Conservation (phyloP, 305 asterid genomes). For the Fraxinus nigra region DNA sequence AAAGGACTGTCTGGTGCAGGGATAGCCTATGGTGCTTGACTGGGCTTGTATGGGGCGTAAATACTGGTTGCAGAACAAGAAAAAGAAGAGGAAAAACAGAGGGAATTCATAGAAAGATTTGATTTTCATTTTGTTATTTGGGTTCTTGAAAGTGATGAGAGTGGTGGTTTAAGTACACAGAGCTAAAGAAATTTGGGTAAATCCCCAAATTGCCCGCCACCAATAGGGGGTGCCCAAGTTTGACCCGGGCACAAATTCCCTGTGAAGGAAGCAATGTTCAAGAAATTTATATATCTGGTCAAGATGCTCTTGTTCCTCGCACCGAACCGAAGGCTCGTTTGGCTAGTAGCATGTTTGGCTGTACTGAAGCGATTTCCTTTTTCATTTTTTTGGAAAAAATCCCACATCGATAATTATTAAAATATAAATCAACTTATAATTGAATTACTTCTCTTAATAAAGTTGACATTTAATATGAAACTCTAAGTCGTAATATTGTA, state of each 20-base stretch:
- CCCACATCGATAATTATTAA: background rate
- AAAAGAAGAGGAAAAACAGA: constrained; percentile 14
- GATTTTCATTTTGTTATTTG: constrained; percentile 19
- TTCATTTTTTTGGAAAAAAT: background rate
- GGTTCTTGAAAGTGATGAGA: background rate
- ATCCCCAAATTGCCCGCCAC: no score
- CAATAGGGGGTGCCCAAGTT: no score
- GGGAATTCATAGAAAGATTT: constrained; percentile 6
- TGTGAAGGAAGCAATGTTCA: no score
- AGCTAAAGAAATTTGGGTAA: background rate
- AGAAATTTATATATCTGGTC: background rate
- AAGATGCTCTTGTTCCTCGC: background rate
- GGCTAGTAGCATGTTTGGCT: background rate
- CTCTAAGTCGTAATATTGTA: background rate
- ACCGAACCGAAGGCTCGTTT: background rate
- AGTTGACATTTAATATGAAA: no score
- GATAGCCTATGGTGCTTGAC: constrained; percentile 58
- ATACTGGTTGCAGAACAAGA: constrained; percentile 19
- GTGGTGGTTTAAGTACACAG: background rate
- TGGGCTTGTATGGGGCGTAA: constrained; percentile 34
- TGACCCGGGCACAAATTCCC: no score
- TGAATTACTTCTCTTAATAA: no score
- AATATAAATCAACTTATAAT: background rate
- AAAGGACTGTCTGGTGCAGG: constrained; percentile 51
- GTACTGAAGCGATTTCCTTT: background rate